Evolutionary conservation across 1,139 yeast genomes (phyloP).

Genomic region (Hyphopichia khmerensis): DNA sequence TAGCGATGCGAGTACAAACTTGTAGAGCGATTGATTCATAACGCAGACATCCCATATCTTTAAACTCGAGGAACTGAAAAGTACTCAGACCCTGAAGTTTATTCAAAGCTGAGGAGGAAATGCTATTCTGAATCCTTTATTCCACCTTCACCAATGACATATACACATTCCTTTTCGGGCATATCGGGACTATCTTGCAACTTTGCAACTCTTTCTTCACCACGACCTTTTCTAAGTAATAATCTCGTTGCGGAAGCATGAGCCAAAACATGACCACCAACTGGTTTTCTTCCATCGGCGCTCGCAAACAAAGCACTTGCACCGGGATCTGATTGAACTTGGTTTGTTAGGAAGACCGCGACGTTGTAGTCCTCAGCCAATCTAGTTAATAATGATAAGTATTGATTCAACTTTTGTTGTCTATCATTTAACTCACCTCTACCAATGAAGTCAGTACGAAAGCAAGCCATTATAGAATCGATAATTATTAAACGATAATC

Average conservation of each 20-base stretch:
- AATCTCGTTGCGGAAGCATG: slow-evolving; percentile 66
- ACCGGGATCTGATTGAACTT: slow-evolving; percentile 69
- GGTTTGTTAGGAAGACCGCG: slow-evolving; percentile 61
- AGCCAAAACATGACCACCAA: slow-evolving; percentile 64
- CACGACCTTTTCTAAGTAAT: slow-evolving; percentile 58
- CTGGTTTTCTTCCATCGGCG: slow-evolving; percentile 65
- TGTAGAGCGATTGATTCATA: no score
- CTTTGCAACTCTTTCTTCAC: slow-evolving; percentile 64
- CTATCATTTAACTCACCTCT: slow-evolving; percentile 62
- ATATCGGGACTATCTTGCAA: slow-evolving; percentile 63
- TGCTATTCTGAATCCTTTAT: slow-evolving; percentile 47
- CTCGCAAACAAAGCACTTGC: slow-evolving; percentile 64
- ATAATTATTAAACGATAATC: slow-evolving; percentile 42
- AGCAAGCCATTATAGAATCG: slow-evolving; percentile 63
- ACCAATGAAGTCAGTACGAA: slow-evolving; percentile 59
- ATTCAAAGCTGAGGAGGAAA: no score
- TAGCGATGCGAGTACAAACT: slow-evolving; percentile 2
- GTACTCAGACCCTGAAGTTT: no score
- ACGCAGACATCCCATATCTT: no score
- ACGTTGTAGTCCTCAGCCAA: slow-evolving; percentile 59
- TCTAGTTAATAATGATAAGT: slow-evolving; percentile 50
- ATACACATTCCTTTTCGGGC: slow-evolving; percentile 59
- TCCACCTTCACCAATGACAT: slow-evolving; percentile 53
- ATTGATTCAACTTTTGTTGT: slow-evolving; percentile 59
- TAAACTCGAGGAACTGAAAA: no score